These are phyloP conservation scores for Guadua angustifolia DNA, from an alignment of 176 grass and related monocot genomes.

Conservation along the genomic window DNA sequence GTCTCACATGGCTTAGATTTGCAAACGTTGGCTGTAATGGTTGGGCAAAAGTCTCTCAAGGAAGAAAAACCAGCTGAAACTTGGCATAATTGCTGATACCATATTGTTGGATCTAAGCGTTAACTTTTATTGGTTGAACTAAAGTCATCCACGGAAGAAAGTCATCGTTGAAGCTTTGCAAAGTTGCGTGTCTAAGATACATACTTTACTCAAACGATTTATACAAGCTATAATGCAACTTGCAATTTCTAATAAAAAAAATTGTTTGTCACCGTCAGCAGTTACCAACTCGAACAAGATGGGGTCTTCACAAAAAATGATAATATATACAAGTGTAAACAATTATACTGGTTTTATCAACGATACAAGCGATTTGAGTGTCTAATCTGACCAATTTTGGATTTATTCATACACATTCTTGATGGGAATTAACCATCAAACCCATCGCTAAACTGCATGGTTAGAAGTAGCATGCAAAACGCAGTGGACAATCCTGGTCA, in stretches of 20 bases:
- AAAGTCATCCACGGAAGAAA: slow-evolving; percentile 9
- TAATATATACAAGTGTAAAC: not conserved
- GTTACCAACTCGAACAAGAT: not conserved
- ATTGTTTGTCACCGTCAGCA: not conserved
- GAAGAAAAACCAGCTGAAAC: slow-evolving; percentile 5
- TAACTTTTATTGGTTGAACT: slow-evolving; percentile 1
- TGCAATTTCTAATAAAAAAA: not conserved
- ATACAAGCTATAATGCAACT: slow-evolving; percentile 16
- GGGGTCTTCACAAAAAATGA: not conserved
- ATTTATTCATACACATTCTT: not conserved
- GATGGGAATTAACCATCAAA: not conserved
- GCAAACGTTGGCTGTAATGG: not conserved
- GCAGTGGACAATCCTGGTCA: not conserved
- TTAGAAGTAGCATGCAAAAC: too few species aligned
- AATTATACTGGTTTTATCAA: not conserved
- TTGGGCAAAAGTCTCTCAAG: not conserved
- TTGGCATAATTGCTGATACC: slow-evolving; percentile 10
- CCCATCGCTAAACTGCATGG: not conserved
- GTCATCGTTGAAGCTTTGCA: not conserved
- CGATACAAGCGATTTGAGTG: not conserved
- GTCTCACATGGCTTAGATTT: slow-evolving; percentile 27
- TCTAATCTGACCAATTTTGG: not conserved
- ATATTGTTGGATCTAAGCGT: slow-evolving; percentile 13
- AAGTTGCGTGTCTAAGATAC: not conserved
- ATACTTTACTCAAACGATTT: not conserved